Evolutionary conservation across 257 asterid genomes (phyloP), one percentile per base, ranked within the genome.

Genomic region (Ocimum tenuiflorum): DNA sequence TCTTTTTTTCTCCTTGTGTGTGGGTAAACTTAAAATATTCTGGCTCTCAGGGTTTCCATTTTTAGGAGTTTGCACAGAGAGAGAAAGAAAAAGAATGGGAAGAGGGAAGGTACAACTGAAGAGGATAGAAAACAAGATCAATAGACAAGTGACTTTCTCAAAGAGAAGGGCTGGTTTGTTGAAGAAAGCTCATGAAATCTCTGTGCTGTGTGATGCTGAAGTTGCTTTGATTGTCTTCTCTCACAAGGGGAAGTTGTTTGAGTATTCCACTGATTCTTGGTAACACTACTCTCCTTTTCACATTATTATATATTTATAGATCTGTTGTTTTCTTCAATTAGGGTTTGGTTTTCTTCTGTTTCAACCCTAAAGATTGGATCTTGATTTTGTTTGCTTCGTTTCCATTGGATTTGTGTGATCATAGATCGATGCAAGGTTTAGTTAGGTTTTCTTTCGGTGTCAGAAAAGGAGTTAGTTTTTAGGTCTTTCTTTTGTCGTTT

Each of bases 121-220:
- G 82, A 71, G 89, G 38, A 88, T 88, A 29, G 96, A 86, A 63
- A 88, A 88, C 82, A 88, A 86, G 82, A 88, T 88, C 13, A 86
- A 86, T 75, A 84, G 95, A 43, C 95, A 86, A 52, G 96, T 88
- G 41, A 88, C 96, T 6, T 88, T 88, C 74, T 86, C 95, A 2
- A 88, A 88, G 89, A 78, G 96, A 67, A 82, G 95, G 35, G 78
- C 42, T 58, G 96, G 96, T 3, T 73, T 86, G 73, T 59, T 84
- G 74, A 89, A 89, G 89, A 89, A 89, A 50, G 95, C 96, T 31
- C 91, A 85, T 72, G 95, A 89, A 80, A 84, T 89, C 69, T 89
- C 96, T 41, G 95, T 89, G 41, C 75, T 89, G 5, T 89, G 95
- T 62, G 95, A 89, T 83, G 91, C 92, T 13, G 92, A 89, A 19